Evolutionary conservation across 208 protist genomes (phyloP).

Genomic region (Leishmania aethiopica): DNA sequence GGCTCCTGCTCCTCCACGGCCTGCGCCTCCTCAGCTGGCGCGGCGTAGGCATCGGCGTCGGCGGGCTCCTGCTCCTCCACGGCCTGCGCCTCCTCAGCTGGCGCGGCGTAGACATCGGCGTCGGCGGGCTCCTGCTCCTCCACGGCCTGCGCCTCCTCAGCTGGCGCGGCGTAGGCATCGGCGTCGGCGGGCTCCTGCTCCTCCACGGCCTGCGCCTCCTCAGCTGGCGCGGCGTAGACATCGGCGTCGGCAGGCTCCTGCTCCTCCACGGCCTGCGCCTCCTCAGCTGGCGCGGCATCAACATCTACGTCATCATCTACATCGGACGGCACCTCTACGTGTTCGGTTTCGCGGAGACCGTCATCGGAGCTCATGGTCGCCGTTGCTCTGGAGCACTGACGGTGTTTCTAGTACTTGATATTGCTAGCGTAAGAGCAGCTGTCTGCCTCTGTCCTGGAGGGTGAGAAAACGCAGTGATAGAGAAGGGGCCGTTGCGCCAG

Average conservation of each 20-base stretch:
- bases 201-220: no score
- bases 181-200: no score
- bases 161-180: no score
- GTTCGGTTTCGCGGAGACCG: not conserved
- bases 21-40: no score
- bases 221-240: no score
- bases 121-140: no score
- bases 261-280: not conserved
- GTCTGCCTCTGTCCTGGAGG: not conserved
- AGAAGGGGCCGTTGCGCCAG: not conserved
- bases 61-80: no score
- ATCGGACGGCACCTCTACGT: not conserved
- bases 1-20: not conserved
- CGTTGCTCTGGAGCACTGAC: no score
- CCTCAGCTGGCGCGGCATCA: not conserved
- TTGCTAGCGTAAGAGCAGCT: not conserved
- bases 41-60: no score
- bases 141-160: no score
- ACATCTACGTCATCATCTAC: not conserved
- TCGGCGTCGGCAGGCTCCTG: not conserved
- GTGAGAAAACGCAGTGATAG: not conserved
- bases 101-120: no score
- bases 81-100: no score
- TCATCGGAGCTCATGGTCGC: slow-evolving; percentile 9
- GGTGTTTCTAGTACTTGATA: not conserved